Conservation (phyloP, 2,329 filamentous ascomycete genomes). For the Basipetospora chlamydospora region DNA sequence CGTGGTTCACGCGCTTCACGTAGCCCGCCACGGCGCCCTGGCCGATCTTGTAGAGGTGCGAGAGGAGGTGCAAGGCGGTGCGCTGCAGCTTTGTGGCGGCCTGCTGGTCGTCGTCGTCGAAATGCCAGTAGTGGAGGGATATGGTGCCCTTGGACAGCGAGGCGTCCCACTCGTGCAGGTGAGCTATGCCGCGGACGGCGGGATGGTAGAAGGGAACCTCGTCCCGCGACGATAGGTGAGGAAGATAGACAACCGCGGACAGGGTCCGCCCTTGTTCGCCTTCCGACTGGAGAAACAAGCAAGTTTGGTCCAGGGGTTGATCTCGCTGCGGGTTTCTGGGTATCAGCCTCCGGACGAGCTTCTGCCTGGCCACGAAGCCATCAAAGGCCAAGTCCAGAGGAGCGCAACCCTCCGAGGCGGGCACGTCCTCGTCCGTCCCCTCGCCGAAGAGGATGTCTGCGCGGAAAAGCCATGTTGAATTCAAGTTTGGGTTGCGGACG, state of each 20-base stretch:
- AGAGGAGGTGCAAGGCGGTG: slow-evolving; percentile 54
- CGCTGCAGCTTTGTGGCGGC: slow-evolving; percentile 37
- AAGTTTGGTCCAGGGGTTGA: slow-evolving; percentile 64
- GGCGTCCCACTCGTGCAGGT: slow-evolving; percentile 52
- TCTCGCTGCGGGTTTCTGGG: slow-evolving; percentile 72
- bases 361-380: slow-evolving; percentile 17
- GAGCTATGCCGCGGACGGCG: slow-evolving; percentile 56
- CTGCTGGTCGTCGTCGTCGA: slow-evolving; percentile 18
- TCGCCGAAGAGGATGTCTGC: slow-evolving; percentile 50
- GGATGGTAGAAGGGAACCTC: slow-evolving; percentile 84
- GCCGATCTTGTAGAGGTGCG: slow-evolving; percentile 59
- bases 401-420: slow-evolving; percentile 9
- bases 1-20: slow-evolving; percentile 71
- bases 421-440: slow-evolving; percentile 13
- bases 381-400: slow-evolving; percentile 27
- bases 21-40: slow-evolving; percentile 52
- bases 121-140: slow-evolving; percentile 47
- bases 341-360: slow-evolving; percentile 59
- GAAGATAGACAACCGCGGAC: slow-evolving; percentile 54
- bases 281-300: slow-evolving; percentile 38
- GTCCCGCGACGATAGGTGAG: slow-evolving; percentile 47
- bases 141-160: slow-evolving; percentile 29
- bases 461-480: slow-evolving; percentile 62
- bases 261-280: slow-evolving; percentile 14
- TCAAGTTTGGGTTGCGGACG: slow-evolving; percentile 66